Conservation (phyloP, 129 eudicot genomes). For the Tanacetum coccineum region DNA sequence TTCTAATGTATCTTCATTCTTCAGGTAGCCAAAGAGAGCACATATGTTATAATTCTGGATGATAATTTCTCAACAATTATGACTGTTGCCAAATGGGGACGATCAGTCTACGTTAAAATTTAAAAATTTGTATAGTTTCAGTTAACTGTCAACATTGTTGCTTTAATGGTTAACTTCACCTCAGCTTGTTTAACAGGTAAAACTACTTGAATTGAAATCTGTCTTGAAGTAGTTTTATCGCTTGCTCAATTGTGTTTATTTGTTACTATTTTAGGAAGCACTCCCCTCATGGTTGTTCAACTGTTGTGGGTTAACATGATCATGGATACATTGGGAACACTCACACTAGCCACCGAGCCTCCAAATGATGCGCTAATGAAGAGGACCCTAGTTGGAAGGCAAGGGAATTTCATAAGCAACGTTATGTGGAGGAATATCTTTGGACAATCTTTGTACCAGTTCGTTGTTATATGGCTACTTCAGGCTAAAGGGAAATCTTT, state of each 20-base stretch:
- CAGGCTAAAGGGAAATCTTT: slow-evolving; percentile 43
- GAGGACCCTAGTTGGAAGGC: slow-evolving; percentile 41
- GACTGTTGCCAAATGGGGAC: slow-evolving; percentile 94
- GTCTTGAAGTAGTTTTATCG: not conserved
- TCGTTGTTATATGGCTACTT: slow-evolving; percentile 56
- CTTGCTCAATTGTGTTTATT: no score
- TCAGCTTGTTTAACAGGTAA: slow-evolving; percentile 92
- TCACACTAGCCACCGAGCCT: no score
- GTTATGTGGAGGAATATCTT: slow-evolving; percentile 77
- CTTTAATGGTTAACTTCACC: slow-evolving; percentile 78
- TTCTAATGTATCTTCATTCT: not conserved
- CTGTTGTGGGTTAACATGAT: no score
- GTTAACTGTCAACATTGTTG: slow-evolving; percentile 90
- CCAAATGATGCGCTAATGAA: slow-evolving; percentile 44
- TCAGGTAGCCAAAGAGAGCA: slow-evolving; percentile 98
- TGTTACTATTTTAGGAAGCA: no score
- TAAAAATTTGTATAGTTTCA: slow-evolving; percentile 97
- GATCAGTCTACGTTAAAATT: slow-evolving; percentile 86
- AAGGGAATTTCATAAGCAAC: slow-evolving; percentile 46
- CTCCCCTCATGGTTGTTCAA: no score
- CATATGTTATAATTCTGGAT: slow-evolving; percentile 93
- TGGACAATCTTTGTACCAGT: slow-evolving; percentile 75
- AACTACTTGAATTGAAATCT: not conserved
- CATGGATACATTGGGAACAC: no score
- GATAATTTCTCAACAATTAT: slow-evolving; percentile 97